Evolutionary conservation across 192 early-diverging fungal genomes (phyloP).

Genomic region (Coemansia aciculifera): DNA sequence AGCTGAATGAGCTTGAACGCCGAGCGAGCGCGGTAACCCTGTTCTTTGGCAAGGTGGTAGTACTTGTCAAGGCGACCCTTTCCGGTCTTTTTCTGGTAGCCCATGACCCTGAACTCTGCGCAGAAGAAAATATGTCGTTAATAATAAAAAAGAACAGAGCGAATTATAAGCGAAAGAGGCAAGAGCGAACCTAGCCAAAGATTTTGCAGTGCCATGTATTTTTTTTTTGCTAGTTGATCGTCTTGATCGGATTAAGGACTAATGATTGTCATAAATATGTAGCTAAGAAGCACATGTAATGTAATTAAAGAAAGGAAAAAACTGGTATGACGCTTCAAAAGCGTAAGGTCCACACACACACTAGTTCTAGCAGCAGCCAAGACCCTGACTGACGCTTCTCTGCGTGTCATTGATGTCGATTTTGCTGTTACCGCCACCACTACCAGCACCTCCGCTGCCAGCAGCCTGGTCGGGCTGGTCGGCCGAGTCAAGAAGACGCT

Average conservation of each 20-base stretch:
- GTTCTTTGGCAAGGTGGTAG: slow-evolving; percentile 99
- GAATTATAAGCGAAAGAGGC: background rate
- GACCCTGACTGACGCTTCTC: slow-evolving; percentile 27
- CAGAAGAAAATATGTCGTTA: background rate
- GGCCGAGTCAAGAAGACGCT: slow-evolving; percentile 89
- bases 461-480: slow-evolving; percentile 38
- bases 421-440: slow-evolving; percentile 21
- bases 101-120: slow-evolving; percentile 31
- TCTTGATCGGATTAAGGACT: background rate
- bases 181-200: background rate
- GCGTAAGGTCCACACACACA: too few species aligned
- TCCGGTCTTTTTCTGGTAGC: slow-evolving; percentile 64
- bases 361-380: slow-evolving; percentile 39
- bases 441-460: slow-evolving; percentile 22
- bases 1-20: slow-evolving; percentile 99
- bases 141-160: slow-evolving; percentile 1
- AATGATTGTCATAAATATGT: too few species aligned
- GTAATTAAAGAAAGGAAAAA: too few species aligned
- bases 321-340: too few species aligned
- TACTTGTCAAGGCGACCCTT: slow-evolving; percentile 99
- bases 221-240: slow-evolving; percentile 1
- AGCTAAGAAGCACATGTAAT: background rate
- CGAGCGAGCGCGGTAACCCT: slow-evolving; percentile 97
- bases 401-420: slow-evolving; percentile 48
- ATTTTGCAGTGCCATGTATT: background rate